phyloP scores from a whole-genome alignment of 805 yeast species.

The Barnettozyma sp. region DNA sequence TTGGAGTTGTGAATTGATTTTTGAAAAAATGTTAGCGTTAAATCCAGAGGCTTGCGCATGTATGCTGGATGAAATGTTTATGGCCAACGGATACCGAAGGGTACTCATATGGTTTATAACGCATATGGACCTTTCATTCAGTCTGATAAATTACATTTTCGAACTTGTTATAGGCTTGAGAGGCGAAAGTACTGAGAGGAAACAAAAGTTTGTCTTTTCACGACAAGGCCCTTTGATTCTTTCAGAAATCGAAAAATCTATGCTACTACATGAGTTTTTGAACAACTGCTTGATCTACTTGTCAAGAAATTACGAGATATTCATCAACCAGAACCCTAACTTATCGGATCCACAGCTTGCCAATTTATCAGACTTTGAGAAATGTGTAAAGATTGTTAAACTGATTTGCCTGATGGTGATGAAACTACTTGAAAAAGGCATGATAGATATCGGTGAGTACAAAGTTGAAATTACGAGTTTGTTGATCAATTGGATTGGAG shows the following conservation, averaged over 20 bases:
- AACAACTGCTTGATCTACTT: slow-evolving; percentile 44
- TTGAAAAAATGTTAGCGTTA: slow-evolving; percentile 44
- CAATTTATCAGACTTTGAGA: slow-evolving; percentile 21
- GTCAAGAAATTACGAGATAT: slow-evolving; percentile 28
- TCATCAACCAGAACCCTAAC: slow-evolving; percentile 6
- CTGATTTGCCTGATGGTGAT: slow-evolving; percentile 58
- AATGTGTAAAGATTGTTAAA: slow-evolving; percentile 36
- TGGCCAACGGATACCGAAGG: slow-evolving; percentile 59
- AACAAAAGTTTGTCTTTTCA: slow-evolving; percentile 35
- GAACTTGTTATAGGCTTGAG: slow-evolving; percentile 52
- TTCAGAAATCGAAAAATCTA: slow-evolving; percentile 53
- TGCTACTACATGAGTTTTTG: slow-evolving; percentile 66
- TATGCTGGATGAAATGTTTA: slow-evolving; percentile 62
- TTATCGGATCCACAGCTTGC: slow-evolving; percentile 10
- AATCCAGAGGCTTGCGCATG: slow-evolving; percentile 49
- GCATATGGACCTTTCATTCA: slow-evolving; percentile 48
- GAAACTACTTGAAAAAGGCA: slow-evolving; percentile 39
- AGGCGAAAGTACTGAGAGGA: slow-evolving; percentile 32
- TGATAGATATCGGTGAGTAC: slow-evolving; percentile 46
- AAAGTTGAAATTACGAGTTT: slow-evolving; percentile 53
- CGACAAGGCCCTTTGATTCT: slow-evolving; percentile 49
- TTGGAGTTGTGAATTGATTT: slow-evolving; percentile 37
- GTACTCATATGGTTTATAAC: slow-evolving; percentile 63
- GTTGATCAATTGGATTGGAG: slow-evolving; percentile 59
- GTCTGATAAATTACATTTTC: slow-evolving; percentile 55